Conservation (phyloP, 75 land plant genomes). For the Pinus tabuliformis region DNA sequence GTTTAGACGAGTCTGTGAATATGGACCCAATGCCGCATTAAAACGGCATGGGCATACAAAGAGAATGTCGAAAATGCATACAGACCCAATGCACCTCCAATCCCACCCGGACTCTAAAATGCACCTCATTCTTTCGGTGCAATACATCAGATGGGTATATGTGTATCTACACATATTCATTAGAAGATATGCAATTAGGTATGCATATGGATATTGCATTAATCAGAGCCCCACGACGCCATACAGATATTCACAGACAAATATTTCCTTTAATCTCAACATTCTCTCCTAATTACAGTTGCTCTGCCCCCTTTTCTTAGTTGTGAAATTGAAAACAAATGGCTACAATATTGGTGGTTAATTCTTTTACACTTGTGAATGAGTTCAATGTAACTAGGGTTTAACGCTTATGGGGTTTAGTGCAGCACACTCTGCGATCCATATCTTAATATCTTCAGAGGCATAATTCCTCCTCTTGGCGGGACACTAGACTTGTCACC, state of each 20-base stretch:
- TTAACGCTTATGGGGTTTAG: slow-evolving; percentile 1
- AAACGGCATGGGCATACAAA: too few species aligned
- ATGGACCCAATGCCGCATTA: too few species aligned
- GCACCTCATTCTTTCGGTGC: too few species aligned
- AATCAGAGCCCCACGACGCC: too few species aligned
- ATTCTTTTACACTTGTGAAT: background rate
- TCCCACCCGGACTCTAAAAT: background rate
- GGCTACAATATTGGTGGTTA: background rate
- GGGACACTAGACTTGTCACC: slow-evolving; percentile 95
- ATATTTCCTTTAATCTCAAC: too few species aligned
- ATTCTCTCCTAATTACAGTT: background rate
- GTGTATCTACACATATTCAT: too few species aligned
- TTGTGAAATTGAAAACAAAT: background rate
- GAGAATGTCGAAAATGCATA: too few species aligned
- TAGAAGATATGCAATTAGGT: too few species aligned
- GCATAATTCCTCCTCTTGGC: slow-evolving; percentile 87
- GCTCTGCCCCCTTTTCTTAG: background rate
- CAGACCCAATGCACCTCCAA: too few species aligned
- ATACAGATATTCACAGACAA: too few species aligned
- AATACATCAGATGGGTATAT: background rate
- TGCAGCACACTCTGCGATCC: slow-evolving; percentile 96
- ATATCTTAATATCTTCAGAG: slow-evolving; percentile 97
- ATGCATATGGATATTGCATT: too few species aligned
- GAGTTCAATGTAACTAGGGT: background rate
- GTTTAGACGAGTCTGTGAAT: too few species aligned